Base-by-base conservation (phyloP, 1,139 yeast species). In the Saccharomyces hybrid region DNA sequence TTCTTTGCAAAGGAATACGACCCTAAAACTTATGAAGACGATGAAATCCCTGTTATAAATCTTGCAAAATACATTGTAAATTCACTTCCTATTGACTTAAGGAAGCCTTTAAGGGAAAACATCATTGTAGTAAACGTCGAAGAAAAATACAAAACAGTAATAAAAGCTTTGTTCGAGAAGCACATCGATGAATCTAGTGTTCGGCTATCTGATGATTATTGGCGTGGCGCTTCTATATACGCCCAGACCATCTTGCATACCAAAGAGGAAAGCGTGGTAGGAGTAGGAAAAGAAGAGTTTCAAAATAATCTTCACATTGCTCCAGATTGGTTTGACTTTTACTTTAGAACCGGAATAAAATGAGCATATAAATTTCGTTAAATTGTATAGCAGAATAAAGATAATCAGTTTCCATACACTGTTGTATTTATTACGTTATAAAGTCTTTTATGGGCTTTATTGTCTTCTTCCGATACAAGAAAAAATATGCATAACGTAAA, bases 261-360 rank as follows among this genome's bases (percentile, higher is more conserved):
- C 8, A 16, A 16, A 16, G 44, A 13, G 3, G 25, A 9, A 8
- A 38, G 2, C 11, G 25, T 27, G 11, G 23, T 41, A 16, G 7
- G 28, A 47, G 31, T 51, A 4, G 20, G 42, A 20, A 38, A 11
- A 26, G 27, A 51, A 0, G 46, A 38, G 4, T 47, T 32, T 27
- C 6, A 5, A 3, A 16, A 27, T 7, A 14, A 26, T 6, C 23
- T 14, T 13, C 11, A 8, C n/a, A 34, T 20, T 27, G 31, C 42
- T n/a, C 53, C 53, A 1, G 53, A 51, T 28, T 51, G 53, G 53
- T 51, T 51, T 51, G 53, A 51, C 14, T 51, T 32, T 26, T 26
- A 46, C 23, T 32, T 26, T 26, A 8, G 41, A 26, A 6, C 27
- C 14, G 49, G 25, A 4, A 23, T 14, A 2, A 47, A 47, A 20